Conservation (phyloP, 2,329 filamentous ascomycete species). For the Paramyrothecium sp. region DNA sequence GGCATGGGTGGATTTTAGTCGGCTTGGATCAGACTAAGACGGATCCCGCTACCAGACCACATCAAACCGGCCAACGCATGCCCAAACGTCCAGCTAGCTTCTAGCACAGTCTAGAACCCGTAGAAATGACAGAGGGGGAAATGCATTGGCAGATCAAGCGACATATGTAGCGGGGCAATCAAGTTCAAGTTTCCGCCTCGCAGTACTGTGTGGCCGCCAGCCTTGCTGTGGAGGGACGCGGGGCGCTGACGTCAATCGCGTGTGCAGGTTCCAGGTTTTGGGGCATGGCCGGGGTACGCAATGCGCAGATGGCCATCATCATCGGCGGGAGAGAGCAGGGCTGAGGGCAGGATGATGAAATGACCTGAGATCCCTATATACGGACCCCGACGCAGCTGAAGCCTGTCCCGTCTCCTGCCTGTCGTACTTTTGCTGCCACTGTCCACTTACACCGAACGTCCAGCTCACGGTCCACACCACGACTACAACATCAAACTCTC, state of each 20-base stretch:
- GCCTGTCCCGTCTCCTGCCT: neutral
- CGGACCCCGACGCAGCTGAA: neutral
- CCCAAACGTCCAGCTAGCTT: too few relatives aligned
- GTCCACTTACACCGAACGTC: neutral
- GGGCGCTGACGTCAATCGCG: neutral
- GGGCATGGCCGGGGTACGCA: neutral
- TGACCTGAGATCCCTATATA: neutral
- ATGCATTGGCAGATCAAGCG: too few relatives aligned
- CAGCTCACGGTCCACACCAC: neutral
- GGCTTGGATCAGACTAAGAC: too few relatives aligned
- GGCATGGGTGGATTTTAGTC: too few relatives aligned
- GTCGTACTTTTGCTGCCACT: neutral
- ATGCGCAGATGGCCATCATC: neutral
- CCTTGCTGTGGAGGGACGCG: neutral
- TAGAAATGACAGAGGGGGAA: too few relatives aligned
- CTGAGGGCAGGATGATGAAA: neutral
- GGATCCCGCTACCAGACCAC: too few relatives aligned
- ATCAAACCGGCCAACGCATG: neutral
- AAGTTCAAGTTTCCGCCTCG: too few relatives aligned
- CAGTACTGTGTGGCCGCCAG: neutral
- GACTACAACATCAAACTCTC: neutral
- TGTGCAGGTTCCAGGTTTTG: neutral
- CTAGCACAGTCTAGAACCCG: neutral
- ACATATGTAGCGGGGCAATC: too few relatives aligned
- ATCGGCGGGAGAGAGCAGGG: neutral